Base-by-base conservation (phyloP, 1,284 basidiomycete genomes). In the Fomes fomentarius region DNA sequence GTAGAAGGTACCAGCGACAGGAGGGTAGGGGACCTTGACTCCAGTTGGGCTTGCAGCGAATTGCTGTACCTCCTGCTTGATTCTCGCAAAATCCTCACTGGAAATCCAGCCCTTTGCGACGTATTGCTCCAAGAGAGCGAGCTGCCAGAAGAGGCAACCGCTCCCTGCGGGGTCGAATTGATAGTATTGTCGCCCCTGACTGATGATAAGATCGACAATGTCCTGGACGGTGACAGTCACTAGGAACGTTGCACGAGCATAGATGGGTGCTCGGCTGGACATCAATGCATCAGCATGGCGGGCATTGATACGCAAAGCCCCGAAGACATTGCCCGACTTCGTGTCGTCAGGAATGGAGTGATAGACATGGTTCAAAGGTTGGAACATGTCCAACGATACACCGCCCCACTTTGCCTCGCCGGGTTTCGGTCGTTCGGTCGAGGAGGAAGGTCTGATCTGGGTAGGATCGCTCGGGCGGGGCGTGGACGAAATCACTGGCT, bases 61-160 rank as follows among this genome's bases (percentile, higher is more conserved):
- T 30, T 30, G 28, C 12, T 30, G n/a, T n/a, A n/a, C n/a, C 7
- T 30, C 12, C 28, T 6, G 12, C 12, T 30, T 30, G 28, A 12
- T 12, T 30, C 28, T 6, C 28, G 12, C 7, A 6, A 12, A 30
- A 12, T 30, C 12, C 7, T 30, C 12, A 10, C 77, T n/a, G 5
- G 37, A n/a, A 14, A 50, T 41, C 37, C 38, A 46, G 15, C 44
- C 44, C 17, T 46, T 31, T 26, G 2, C 11, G 17, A 22, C 39
- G 22, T 42, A 43, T 15, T 15, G 39, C 26, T 50, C 8, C 39
- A 50, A 15, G 39, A 42, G 31, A 9, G 4, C 10, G 4, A 46
- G 44, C 28, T 46, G 48, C 39, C 48, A 40, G 35, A 7, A 44
- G 22, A 39, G 33, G 43, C 43, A 35, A 22, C n/a, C 35, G 41